phyloP scores from a whole-genome alignment of 192 early-diverging fungal species.

The Piromyces finnis region DNA sequence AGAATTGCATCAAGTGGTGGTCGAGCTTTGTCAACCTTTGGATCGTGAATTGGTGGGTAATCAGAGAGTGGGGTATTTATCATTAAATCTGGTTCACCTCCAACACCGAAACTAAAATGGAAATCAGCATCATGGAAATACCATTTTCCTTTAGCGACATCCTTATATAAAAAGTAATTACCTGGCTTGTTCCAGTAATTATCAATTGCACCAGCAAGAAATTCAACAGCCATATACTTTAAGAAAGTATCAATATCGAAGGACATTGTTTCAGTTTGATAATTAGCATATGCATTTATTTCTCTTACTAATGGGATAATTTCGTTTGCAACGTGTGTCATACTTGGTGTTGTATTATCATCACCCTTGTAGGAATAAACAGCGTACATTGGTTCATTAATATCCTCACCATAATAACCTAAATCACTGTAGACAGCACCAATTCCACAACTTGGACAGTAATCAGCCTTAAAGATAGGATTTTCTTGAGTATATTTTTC shows the following conservation, averaged over 20 bases:
- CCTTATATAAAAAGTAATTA: background rate
- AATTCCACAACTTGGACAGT: background rate
- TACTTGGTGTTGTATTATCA: background rate
- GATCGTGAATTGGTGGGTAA: background rate
- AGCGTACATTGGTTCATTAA: background rate
- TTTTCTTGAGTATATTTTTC: background rate
- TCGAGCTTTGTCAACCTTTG: background rate
- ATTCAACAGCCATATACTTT: background rate
- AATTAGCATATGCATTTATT: background rate
- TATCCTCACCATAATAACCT: background rate
- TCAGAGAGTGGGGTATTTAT: background rate
- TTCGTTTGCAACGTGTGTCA: background rate
- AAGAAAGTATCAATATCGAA: background rate
- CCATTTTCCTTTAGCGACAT: background rate
- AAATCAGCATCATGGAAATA: background rate
- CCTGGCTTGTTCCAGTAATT: background rate
- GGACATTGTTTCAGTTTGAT: background rate
- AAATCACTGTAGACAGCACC: background rate
- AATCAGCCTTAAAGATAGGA: background rate
- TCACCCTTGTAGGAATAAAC: background rate
- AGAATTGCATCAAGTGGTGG: background rate
- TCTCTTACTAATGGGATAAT: background rate
- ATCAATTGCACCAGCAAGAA: background rate
- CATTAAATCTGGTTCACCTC: background rate
- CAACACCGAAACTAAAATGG: background rate